phyloP scores from a whole-genome alignment of 495 filamentous ascomycete species.

The Penicillium bovifimosum region DNA sequence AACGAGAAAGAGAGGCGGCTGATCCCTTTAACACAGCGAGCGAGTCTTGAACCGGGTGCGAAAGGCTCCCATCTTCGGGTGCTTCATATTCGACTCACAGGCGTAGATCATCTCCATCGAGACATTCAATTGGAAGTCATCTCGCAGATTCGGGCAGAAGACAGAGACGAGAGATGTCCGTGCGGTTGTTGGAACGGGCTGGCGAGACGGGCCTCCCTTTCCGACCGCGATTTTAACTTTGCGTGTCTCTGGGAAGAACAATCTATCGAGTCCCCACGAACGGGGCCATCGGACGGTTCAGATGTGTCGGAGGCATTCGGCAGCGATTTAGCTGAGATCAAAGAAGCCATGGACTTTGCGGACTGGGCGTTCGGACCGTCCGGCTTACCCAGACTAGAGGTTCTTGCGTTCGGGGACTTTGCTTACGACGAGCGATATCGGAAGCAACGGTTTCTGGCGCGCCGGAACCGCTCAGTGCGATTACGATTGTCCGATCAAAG shows the following conservation, averaged over 20 bases:
- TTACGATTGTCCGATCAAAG: neutral
- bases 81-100: neutral
- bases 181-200: neutral
- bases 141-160: neutral
- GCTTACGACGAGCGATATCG: constrained; percentile 6
- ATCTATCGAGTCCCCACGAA: too few relatives aligned
- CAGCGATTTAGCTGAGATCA: too few relatives aligned
- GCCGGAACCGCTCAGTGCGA: neutral
- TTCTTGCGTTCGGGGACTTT: constrained; percentile 14
- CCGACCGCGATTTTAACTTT: neutral
- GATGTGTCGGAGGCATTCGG: constrained; percentile 4
- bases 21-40: too few relatives aligned
- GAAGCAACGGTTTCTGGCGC: constrained; percentile 4
- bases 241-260: neutral
- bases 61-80: neutral
- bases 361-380: constrained; percentile 15
- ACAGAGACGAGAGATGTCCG: neutral
- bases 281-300: neutral
- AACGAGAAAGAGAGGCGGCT: too few relatives aligned
- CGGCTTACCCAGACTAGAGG: constrained; percentile 2
- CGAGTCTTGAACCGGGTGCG: neutral
- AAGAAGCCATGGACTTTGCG: constrained; percentile 9
- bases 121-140: neutral
- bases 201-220: neutral
- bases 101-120: neutral